Percentiles rank a stretch among this genome's conserved stretches.
These are phyloP conservation scores for Colletotrichum neosansevieriae DNA, from an alignment of 2,329 filamentous ascomycete genomes.

Conservation along the genomic window DNA sequence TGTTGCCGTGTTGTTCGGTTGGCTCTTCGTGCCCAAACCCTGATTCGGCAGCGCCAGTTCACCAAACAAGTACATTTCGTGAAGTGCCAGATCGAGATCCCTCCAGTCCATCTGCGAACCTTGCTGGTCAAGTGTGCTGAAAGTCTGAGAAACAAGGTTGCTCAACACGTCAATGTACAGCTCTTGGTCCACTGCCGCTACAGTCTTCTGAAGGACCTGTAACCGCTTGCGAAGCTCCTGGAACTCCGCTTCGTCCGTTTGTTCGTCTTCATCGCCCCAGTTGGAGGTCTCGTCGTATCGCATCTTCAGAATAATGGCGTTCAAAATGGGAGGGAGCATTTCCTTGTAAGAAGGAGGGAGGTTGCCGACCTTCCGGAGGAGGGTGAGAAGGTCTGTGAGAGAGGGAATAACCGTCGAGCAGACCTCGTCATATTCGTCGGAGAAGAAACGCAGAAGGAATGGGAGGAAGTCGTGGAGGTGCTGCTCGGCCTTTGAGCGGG, in stretches of 20 bases:
- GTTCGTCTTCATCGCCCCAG: conserved; percentile 94
- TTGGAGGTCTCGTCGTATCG: conserved; percentile 94
- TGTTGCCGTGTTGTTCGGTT: conserved; percentile 82
- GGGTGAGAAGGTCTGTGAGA: conserved; percentile 90
- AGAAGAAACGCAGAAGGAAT: conserved; percentile 91
- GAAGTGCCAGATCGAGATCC: conserved; percentile 90
- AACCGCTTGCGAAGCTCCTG: conserved; percentile 92
- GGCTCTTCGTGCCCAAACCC: conserved; percentile 86
- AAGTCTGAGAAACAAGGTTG: conserved; percentile 87
- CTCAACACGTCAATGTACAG: conserved; percentile 92
- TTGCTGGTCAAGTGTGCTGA: conserved; percentile 81
- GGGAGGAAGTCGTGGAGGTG: conserved; percentile 87
- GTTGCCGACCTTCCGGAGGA: conserved; percentile 81
- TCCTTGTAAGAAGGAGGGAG: conserved; percentile 81
- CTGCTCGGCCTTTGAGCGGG: conserved; percentile 80
- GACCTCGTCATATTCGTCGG: conserved; percentile 97
- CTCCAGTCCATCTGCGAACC: conserved; percentile 89
- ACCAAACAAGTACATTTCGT: conserved; percentile 96
- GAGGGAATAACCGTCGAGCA: conserved; percentile 96
- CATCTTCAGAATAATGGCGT: conserved; percentile 96
- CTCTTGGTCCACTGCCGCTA: conserved; percentile 87
- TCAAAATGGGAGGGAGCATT: conserved; percentile 88
- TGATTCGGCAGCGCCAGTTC: conserved; percentile 92
- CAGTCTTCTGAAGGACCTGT: conserved; percentile 90
- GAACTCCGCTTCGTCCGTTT: conserved; percentile 97